These are phyloP conservation scores for Boletus reticuloceps DNA, from an alignment of 768 basidiomycete species.

Conservation along the genomic window DNA sequence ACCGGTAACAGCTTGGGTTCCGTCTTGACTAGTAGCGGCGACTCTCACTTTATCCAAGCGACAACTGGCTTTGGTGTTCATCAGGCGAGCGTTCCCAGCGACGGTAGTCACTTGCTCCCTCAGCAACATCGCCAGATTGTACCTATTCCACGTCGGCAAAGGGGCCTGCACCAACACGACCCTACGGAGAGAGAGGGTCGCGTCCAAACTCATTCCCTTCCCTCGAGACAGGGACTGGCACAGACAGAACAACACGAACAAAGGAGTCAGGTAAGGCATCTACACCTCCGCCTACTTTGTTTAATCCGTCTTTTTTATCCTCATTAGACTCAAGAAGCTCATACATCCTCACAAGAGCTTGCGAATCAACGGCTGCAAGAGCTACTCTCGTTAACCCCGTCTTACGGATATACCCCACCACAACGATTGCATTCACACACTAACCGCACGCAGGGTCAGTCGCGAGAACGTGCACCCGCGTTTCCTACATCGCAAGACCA, in stretches of 20 bases:
- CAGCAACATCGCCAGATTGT: conserved; percentile 10
- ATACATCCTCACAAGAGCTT: conserved; percentile 5
- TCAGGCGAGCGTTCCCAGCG: neutral
- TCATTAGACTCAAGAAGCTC: neutral
- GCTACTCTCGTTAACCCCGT: conserved; percentile 13
- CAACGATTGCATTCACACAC: neutral
- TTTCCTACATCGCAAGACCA: neutral
- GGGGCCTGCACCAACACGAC: neutral
- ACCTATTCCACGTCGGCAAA: conserved; percentile 11
- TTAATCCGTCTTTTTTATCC: neutral
- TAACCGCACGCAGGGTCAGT: neutral
- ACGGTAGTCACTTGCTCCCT: neutral
- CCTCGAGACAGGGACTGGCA: neutral
- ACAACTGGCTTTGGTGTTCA: neutral
- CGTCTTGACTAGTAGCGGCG: neutral
- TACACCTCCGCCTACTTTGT: neutral
- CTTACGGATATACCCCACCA: neutral
- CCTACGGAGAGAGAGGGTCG: neutral
- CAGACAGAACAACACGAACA: conserved; percentile 6
- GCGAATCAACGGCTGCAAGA: conserved; percentile 24
- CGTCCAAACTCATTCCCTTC: neutral
- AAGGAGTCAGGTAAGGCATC: conserved; percentile 1
- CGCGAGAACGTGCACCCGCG: neutral
- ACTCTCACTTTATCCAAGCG: neutral
- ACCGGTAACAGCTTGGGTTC: neutral